phyloP scores from a whole-genome alignment of 129 eudicot genomes.

The Chrysanthemum lavandulifolium region DNA sequence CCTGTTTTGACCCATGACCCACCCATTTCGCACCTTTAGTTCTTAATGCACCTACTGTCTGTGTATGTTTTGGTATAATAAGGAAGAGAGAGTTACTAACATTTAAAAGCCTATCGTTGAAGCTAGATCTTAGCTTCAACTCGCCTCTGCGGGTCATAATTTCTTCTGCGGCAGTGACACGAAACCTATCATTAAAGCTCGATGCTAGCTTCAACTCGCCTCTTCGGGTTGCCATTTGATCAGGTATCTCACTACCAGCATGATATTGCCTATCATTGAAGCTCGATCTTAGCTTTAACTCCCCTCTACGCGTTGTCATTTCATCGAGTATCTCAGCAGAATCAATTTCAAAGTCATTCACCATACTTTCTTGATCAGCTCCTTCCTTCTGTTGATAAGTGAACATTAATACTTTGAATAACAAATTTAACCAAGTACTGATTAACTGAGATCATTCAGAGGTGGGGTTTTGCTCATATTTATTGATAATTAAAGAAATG shows the following conservation, averaged over 20 bases:
- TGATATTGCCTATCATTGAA: conserved; percentile 54
- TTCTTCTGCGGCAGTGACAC: conserved; percentile 47
- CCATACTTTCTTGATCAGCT: conserved; percentile 38
- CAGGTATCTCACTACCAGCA: conserved; percentile 46
- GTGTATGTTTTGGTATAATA: neutral
- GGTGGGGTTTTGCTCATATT: too few species aligned
- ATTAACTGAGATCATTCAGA: too few species aligned
- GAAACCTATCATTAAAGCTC: conserved; percentile 62
- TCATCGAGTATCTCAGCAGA: conserved; percentile 78
- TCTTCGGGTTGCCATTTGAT: conserved; percentile 63
- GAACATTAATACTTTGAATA: neutral
- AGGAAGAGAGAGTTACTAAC: conserved; percentile 26
- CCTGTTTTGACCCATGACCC: neutral
- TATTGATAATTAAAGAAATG: too few species aligned
- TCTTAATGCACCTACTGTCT: neutral
- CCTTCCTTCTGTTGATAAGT: conserved; percentile 44
- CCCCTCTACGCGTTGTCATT: conserved; percentile 84
- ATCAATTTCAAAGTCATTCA: conserved; percentile 38
- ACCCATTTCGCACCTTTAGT: neutral
- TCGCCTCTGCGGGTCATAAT: conserved; percentile 73
- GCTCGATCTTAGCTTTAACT: conserved; percentile 71
- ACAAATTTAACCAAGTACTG: too few species aligned
- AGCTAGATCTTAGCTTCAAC: conserved; percentile 67
- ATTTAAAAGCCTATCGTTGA: conserved; percentile 48
- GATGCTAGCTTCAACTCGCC: conserved; percentile 76